A percentile compares a stretch with the other conserved stretches of the same genome.
These are phyloP conservation scores for Candida arabinofermentans DNA, from an alignment of 805 yeast genomes.

Conservation along the genomic window DNA sequence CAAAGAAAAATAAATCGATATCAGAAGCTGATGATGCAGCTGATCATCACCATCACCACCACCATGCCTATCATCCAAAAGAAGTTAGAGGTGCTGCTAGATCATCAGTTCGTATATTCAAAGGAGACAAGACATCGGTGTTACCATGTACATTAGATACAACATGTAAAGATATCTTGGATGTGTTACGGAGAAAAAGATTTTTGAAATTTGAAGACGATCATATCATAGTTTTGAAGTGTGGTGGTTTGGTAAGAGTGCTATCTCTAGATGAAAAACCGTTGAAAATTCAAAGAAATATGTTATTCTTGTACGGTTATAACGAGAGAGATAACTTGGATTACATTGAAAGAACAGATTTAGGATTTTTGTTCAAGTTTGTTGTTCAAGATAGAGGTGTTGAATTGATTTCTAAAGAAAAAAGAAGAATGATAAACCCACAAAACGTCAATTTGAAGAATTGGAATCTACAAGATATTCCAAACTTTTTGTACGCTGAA, in stretches of 20 bases:
- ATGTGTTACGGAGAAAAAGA: conserved; percentile 71
- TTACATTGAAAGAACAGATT: conserved; percentile 78
- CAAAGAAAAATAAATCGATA: background rate
- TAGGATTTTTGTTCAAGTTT: conserved; percentile 78
- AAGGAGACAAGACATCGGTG: conserved; percentile 77
- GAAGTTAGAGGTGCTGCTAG: conserved; percentile 30
- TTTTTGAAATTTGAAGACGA: conserved; percentile 67
- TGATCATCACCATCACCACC: conserved; percentile 17
- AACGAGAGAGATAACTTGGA: conserved; percentile 70
- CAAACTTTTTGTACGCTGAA: conserved; percentile 75
- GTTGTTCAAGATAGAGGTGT: conserved; percentile 69
- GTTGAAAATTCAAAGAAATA: conserved; percentile 67
- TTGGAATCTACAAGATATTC: conserved; percentile 77
- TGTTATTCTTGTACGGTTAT: conserved; percentile 74
- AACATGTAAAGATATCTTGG: conserved; percentile 69
- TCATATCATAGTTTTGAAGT: conserved; percentile 68
- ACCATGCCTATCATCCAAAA: conserved; percentile 14
- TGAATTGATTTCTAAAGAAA: conserved; percentile 30
- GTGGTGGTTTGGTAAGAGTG: conserved; percentile 73
- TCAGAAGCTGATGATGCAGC: background rate
- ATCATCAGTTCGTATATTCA: conserved; percentile 62
- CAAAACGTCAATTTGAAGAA: conserved; percentile 70
- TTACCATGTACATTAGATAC: conserved; percentile 75
- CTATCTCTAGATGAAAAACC: conserved; percentile 73
- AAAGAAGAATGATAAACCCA: conserved; percentile 48